Base-by-base conservation (phyloP, 2,329 filamentous ascomycete genomes). In the Fusarium floridanum region DNA sequence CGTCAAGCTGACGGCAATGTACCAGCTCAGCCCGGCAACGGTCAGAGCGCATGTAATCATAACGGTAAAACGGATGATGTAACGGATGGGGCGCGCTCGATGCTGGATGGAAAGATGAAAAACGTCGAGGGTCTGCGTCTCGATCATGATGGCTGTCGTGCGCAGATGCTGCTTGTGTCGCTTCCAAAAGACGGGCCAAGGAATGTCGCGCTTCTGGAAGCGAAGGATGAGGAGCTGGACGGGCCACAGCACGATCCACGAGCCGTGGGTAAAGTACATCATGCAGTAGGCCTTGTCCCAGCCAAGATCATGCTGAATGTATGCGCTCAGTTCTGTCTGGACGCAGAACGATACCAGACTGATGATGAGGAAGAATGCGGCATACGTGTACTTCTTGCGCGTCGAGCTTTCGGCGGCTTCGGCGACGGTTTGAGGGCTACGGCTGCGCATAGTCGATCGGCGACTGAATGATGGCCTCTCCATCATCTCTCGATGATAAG, bases 281-380 rank as follows among this genome's bases (percentile, higher is more conserved):
- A 99, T 99, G 87, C 95, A 97, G 86, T 98, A 99, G n/a, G 97
- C 94, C 86, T 99, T 99, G 85, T 97, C 91, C 97, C 97, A 99
- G 73, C 93, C 91, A 73, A 98, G 85, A 70, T 97, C 92, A 82
- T 96, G 92, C 85, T 98, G 96, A 71, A 99, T 97, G 84, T 98
- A 95, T 11, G 97, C 92, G 12, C 95, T 96, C 64, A 97, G 95
- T 87, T 98, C 96, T 5, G 97, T 98, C 88, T 99, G 97, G 7
- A 98, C 87, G 57, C 95, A 94, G 82, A 99, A 99, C 80, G 94
- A 93, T 68, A 97, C 85, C 80, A 99, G 87, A 80, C 94, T 97
- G 76, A 98, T 81, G 34, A 93, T 84, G 70, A 99, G 88, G 83
- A 98, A 98, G 76, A 95, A 90, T 61, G 90, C 92, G 2, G 97